phyloP scores from a whole-genome alignment of 495 filamentous ascomycete genomes.

The Rostrohypoxylon terebratum region DNA sequence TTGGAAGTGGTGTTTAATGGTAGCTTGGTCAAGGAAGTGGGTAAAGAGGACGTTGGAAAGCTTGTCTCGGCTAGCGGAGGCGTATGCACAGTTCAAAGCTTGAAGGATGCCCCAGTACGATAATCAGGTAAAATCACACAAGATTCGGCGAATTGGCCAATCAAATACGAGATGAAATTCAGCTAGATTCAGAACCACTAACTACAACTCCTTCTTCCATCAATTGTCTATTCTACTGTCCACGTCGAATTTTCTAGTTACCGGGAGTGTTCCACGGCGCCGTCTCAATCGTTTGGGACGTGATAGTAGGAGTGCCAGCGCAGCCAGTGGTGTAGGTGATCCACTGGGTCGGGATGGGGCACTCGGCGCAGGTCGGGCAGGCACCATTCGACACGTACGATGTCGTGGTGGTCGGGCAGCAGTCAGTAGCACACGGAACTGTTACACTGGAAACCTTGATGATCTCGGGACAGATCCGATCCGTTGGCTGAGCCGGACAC shows the following conservation, averaged over 20 bases:
- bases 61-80: conserved; percentile 77
- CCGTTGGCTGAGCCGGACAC: conserved; percentile 34
- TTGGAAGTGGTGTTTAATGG: conserved; percentile 77
- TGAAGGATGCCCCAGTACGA: conserved; percentile 78
- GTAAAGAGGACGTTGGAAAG: conserved; percentile 74
- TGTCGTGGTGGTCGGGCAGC: conserved; percentile 56
- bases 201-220: conserved; percentile 17
- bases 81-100: conserved; percentile 76
- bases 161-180: conserved; percentile 32
- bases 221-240: conserved; percentile 9
- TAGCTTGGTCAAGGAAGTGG: conserved; percentile 59
- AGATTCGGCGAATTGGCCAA: conserved; percentile 5
- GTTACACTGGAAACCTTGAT: conserved; percentile 47
- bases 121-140: conserved; percentile 47
- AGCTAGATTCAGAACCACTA: conserved; percentile 25
- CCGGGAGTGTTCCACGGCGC: conserved; percentile 34
- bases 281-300: conserved; percentile 31
- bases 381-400: conserved; percentile 42
- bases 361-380: conserved; percentile 51
- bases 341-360: conserved; percentile 53
- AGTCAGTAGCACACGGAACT: conserved; percentile 56
- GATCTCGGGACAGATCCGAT: conserved; percentile 44
- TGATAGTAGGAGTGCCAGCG: conserved; percentile 43
- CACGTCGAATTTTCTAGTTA: conserved; percentile 1
- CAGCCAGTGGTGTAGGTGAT: conserved; percentile 56